Evolutionary conservation across 192 early-diverging fungal genomes (phyloP), one percentile per base, ranked within the genome.

Genomic region (Phlyctochytrium bullatum): DNA sequence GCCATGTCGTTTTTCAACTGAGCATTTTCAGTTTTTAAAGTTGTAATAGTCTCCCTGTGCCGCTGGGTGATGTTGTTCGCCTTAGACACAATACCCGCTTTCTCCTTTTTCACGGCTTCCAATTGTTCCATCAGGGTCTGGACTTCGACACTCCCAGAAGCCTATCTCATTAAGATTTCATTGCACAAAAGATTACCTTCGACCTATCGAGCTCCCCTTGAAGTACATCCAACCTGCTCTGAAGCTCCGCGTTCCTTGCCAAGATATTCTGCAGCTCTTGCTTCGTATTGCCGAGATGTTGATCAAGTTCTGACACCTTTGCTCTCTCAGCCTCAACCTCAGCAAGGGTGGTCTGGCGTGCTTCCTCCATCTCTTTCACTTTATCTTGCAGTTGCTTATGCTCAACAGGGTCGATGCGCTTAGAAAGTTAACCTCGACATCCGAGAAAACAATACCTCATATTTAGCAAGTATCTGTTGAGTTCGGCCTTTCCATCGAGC

Each of bases 321-420:
- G n/a, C 17, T 28, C 65, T 74, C 50, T 69, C 50, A 1, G 29
- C 33, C 27, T 65, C 67, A 34, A 65, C 54, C 24, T 62, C 66
- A 32, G 28, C 30, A 20, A 47, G 36, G 4, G 65, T 20, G 40
- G 40, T 47, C 6, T 47, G 10, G 10, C 40, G 6, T 6, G 20
- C 40, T 17, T 52, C 62, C 30, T 71, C 61, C 23, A 71, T 74
- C 34, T 78, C 69, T 16, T 59, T 64, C 29, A 86, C 74, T 47
- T 83, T 71, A 25, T 79, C 64, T 73, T 91, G 85, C 23, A 93
- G 83, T 16, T 83, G 70, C 65, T 90, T 77, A 73, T 88, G 86
- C 64, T 90, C 92, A 25, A 80, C 84, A 0, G 92, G 92, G 72
- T 93, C 92, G 34, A 93, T 87, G 57, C 89, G 83, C 77, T n/a